Evolutionary conservation across 805 yeast genomes (phyloP), one percentile per base, ranked within the genome.

Genomic region (Yarrowia divulgata): DNA sequence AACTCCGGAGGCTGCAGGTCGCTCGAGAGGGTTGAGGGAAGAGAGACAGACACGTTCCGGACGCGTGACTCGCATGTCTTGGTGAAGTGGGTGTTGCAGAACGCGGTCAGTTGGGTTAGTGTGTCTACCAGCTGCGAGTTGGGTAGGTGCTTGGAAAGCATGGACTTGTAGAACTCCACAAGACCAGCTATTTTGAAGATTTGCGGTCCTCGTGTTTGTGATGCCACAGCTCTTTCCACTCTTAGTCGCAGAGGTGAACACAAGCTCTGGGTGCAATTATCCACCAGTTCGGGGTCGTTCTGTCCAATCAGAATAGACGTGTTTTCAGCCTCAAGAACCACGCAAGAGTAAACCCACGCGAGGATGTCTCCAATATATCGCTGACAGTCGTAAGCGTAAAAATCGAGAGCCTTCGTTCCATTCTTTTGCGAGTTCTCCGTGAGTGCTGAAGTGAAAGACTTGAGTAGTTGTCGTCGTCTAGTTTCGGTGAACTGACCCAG

Each of bases 1-100:
- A 96, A 93, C 70, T 90, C 96, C 0, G 98, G 97, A 5, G 97
- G 88, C 71, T 88, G 85, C 29, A 90, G 79, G 71, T 91, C 91
- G 37, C 37, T 18, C 42, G 39, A 50, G 35, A 29, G 45, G 46
- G 49, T 7, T 16, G 23, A 54, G 23, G 48, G 69, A 23, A 55
- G 70, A 74, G 74, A 78, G 16, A 74, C 79, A 75, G 80, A 79
- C 29, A 76, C 71, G n/a, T 62, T 37, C 9, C 73, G 50, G 43
- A 82, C 73, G 62, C 79, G 81, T n/a, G 78, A 76, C 12, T 81
- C 80, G 39, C 85, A 74, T 7, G 74, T 80, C 71, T 72, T 78
- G 74, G 70, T 82, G 77, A 70, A 85, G 73, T 75, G 85, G 72
- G 72, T 80, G 81, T 70, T 77, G 72, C 71, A 80, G 70, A 71